Conservation (phyloP, 441 rosid genomes). For the Raphanus hybrid region DNA sequence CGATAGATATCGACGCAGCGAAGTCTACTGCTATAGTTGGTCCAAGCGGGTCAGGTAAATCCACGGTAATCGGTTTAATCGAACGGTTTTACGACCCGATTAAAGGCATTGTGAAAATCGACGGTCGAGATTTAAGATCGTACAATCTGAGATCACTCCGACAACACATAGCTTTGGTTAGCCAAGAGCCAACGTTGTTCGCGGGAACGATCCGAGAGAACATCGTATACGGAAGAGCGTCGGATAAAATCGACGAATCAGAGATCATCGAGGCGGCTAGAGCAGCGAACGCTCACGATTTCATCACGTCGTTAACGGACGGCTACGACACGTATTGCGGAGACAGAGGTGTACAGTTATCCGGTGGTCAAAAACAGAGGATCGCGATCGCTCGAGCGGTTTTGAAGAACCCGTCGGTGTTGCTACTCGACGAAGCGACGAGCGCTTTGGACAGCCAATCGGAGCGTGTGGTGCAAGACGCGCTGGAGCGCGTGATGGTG, state of each 20-base stretch:
- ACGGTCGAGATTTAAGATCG: too few species aligned
- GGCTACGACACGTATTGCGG: conserved; percentile 77
- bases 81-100: too few species aligned
- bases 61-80: too few species aligned
- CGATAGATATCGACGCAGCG: too few species aligned
- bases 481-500: conserved; percentile 75
- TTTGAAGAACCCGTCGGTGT: conserved; percentile 56
- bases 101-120: too few species aligned
- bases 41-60: too few species aligned
- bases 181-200: conserved; percentile 76
- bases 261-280: conserved; percentile 62
- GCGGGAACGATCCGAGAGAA: conserved; percentile 68
- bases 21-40: too few species aligned
- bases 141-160: too few species aligned
- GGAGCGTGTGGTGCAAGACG: conserved; percentile 75
- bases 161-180: conserved; percentile 59
- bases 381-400: conserved; percentile 79
- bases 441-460: conserved; percentile 78
- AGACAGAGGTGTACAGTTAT: conserved; percentile 67
- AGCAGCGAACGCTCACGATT: conserved; percentile 77
- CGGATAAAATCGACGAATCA: conserved; percentile 42
- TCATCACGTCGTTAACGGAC: conserved; percentile 53
- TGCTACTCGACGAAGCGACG: conserved; percentile 78
- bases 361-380: conserved; percentile 83
- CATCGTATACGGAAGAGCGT: conserved; percentile 52